Percentiles rank a stretch among this genome's conserved stretches.
Conservation (phyloP, 2,329 filamentous ascomycete species). For the Paecilomyces sp. region DNA sequence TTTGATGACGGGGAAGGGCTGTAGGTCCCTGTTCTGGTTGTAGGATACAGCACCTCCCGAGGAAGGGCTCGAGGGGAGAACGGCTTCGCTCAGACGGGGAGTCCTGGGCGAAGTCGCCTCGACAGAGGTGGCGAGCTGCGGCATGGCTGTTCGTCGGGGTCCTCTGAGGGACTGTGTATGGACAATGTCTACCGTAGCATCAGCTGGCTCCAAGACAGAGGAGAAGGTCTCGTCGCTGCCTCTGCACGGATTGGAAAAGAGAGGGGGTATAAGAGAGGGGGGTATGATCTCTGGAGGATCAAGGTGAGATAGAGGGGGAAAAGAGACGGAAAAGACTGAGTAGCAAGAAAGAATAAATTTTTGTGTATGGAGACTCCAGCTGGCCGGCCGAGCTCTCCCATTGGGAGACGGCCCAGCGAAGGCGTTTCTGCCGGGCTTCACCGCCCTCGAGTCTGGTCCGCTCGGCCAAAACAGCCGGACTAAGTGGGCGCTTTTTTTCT, state of each 20-base stretch:
- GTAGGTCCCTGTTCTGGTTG: constrained; percentile 23
- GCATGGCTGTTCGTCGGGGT: constrained; percentile 23
- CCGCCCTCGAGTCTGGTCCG: constrained; percentile 8
- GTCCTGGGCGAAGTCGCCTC: constrained; percentile 15
- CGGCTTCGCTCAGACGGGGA: constrained; percentile 9
- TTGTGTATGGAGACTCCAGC: constrained; percentile 12
- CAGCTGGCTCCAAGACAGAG: constrained; percentile 22
- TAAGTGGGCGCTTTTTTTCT: neutral
- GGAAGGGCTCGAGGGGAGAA: constrained; percentile 32
- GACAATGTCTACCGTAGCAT: constrained; percentile 33
- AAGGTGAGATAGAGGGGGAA: constrained; percentile 11
- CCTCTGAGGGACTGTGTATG: constrained; percentile 31
- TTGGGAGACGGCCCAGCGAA: constrained; percentile 9
- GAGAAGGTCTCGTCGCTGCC: constrained; percentile 15
- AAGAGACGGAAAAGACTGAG: constrained; percentile 8
- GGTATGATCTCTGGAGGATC: constrained; percentile 5
- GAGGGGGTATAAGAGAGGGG: constrained; percentile 9
- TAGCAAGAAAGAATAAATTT: constrained; percentile 17
- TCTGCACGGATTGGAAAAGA: constrained; percentile 15
- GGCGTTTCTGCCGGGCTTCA: constrained; percentile 10
- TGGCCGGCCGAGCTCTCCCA: constrained; percentile 11
- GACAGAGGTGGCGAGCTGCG: constrained; percentile 20
- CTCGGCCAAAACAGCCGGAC: neutral
- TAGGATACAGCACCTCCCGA: constrained; percentile 34
- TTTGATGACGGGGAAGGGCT: constrained; percentile 19